phyloP scores from a whole-genome alignment of 1,284 basidiomycete species.

The Trichosporon asahii region DNA sequence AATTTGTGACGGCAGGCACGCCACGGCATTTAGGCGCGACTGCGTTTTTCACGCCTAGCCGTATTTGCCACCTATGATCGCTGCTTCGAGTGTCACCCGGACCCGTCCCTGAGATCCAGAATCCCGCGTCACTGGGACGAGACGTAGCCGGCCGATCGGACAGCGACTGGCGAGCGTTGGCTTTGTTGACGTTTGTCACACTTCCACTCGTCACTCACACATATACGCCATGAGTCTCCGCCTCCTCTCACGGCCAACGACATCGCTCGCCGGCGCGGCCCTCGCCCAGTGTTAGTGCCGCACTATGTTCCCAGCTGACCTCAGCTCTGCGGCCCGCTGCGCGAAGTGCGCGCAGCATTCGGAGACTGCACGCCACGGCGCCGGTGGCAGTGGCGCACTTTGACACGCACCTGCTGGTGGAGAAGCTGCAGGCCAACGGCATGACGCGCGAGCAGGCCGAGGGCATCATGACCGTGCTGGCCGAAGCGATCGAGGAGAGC shows the following conservation, averaged over 20 bases:
- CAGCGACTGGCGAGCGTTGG: not conserved
- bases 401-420: slow-evolving; percentile 90
- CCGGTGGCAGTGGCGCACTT: slow-evolving; percentile 59
- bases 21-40: not conserved
- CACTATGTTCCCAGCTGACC: slow-evolving; percentile 3
- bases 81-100: not conserved
- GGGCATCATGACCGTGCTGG: slow-evolving; percentile 90
- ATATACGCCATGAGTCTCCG: slow-evolving; percentile 20
- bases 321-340: slow-evolving; percentile 10
- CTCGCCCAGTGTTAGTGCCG: slow-evolving; percentile 31
- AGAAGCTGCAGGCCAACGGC: slow-evolving; percentile 80
- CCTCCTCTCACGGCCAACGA: slow-evolving; percentile 37
- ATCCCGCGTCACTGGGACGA: not conserved
- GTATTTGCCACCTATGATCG: slow-evolving; percentile 8
- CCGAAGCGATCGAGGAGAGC: slow-evolving; percentile 91
- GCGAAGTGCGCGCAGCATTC: not conserved
- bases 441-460: slow-evolving; percentile 83
- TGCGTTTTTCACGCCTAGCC: not conserved
- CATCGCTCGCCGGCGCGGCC: slow-evolving; percentile 35
- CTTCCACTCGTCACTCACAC: not conserved
- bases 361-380: slow-evolving; percentile 21
- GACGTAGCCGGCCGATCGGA: not conserved
- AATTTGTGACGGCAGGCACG: slow-evolving; percentile 13
- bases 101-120: not conserved
- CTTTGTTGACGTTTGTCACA: not conserved